Evolutionary conservation across 768 basidiomycete genomes (phyloP).

Genomic region (Boletus subparvulus): DNA sequence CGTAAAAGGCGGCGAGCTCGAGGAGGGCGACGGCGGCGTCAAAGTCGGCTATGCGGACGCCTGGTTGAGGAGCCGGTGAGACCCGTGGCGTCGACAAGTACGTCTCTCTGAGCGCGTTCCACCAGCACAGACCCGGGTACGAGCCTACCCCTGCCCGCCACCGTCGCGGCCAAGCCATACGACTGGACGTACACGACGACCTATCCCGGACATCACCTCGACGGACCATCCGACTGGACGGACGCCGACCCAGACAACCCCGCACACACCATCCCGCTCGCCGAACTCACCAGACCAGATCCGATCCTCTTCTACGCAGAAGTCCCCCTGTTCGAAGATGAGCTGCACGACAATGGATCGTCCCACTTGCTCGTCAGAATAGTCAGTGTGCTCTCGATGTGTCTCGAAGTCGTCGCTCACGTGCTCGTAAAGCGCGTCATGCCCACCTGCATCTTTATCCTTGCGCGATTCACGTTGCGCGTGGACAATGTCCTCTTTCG

Average conservation of each 20-base stretch:
- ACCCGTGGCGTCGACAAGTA: no score
- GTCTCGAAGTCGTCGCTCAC: no score
- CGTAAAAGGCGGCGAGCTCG: constrained; percentile 77
- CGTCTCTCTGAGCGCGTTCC: constrained; percentile 28
- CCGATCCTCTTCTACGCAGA: constrained; percentile 98
- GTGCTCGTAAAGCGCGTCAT: constrained; percentile 75
- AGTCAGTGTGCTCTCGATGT: constrained; percentile 56
- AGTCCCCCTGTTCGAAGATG: constrained; percentile 92
- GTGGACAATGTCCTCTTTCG: constrained; percentile 96
- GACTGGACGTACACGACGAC: constrained; percentile 98
- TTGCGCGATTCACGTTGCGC: constrained; percentile 87
- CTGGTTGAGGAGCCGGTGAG: constrained; percentile 86
- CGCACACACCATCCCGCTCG: constrained; percentile 72
- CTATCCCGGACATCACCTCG: constrained; percentile 67
- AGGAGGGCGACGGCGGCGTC: constrained; percentile 84
- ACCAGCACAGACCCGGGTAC: constrained; percentile 68
- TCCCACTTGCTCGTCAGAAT: constrained; percentile 83
- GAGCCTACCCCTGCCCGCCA: constrained; percentile 62
- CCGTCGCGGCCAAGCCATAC: constrained; percentile 79
- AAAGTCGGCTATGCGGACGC: constrained; percentile 94
- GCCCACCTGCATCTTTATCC: constrained; percentile 91
- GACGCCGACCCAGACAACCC: constrained; percentile 56
- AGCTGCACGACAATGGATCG: constrained; percentile 94
- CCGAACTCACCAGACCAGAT: constrained; percentile 83
- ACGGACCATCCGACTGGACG: constrained; percentile 41